Percentiles rank a stretch among this genome's conserved stretches.
Conservation (phyloP, 257 asterid species). For the Primulina huaijiensis region DNA sequence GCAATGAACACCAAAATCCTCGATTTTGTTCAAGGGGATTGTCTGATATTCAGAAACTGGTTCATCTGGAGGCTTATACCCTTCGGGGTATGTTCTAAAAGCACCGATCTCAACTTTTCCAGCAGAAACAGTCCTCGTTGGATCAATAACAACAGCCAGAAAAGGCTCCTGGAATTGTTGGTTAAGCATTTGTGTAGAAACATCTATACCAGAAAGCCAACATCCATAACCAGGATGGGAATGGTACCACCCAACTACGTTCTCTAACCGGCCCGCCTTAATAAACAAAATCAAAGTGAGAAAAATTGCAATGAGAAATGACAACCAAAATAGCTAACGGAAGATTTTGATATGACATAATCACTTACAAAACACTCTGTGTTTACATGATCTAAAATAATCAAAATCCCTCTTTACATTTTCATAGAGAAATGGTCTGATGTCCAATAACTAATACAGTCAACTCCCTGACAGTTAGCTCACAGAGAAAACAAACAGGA, state of each 20-base stretch:
- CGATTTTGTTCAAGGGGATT: conserved; percentile 92
- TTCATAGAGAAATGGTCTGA: neutral
- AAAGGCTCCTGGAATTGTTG: conserved; percentile 97
- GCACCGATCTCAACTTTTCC: conserved; percentile 99
- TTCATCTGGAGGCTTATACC: conserved; percentile 94
- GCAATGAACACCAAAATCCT: conserved; percentile 98
- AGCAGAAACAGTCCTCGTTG: conserved; percentile 96
- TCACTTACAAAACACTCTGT: neutral
- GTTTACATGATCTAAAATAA: neutral
- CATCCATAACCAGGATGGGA: conserved; percentile 99
- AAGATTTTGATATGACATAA: neutral
- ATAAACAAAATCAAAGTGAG: conserved; percentile 18
- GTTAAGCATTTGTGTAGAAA: conserved; percentile 93
- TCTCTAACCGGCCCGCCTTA: conserved; percentile 93
- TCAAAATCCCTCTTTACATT: neutral
- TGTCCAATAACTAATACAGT: neutral
- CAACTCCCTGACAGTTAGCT: neutral
- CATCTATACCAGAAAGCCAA: conserved; percentile 99
- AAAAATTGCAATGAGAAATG: neutral
- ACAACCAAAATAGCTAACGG: neutral
- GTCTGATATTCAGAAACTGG: conserved; percentile 96
- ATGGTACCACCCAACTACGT: conserved; percentile 98
- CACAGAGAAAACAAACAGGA: neutral
- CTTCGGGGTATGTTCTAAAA: conserved; percentile 92
- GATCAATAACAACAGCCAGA: conserved; percentile 97